These are phyloP conservation scores for Kodamaea ohmeri DNA, from an alignment of 1,139 yeast species.

Conservation along the genomic window DNA sequence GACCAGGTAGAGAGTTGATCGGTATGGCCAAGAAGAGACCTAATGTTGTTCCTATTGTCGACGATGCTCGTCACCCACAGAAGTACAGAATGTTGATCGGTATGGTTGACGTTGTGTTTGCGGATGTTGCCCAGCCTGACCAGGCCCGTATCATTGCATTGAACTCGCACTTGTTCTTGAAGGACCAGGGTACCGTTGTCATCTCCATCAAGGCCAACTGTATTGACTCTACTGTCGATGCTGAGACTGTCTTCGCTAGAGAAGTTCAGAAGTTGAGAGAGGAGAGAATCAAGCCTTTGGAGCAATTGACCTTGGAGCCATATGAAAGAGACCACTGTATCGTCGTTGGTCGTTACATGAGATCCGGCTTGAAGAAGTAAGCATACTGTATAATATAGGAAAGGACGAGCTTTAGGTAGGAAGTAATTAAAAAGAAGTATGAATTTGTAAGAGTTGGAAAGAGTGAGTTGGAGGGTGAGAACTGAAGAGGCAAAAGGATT, in stretches of 20 bases:
- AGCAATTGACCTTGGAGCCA: constrained; percentile 98
- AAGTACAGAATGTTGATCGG: constrained; percentile 98
- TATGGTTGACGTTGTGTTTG: constrained; percentile 98
- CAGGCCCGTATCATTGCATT: constrained; percentile 99
- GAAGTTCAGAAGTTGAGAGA: constrained; percentile 98
- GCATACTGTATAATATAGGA: constrained; percentile 22
- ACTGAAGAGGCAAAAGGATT: neutral
- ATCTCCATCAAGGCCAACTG: constrained; percentile 99
- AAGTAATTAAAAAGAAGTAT: neutral
- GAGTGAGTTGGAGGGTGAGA: too few species aligned
- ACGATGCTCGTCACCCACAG: constrained; percentile 99
- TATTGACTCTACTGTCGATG: constrained; percentile 98
- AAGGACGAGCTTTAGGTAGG: neutral
- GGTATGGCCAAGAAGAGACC: constrained; percentile 99
- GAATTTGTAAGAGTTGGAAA: neutral
- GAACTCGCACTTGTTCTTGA: constrained; percentile 95
- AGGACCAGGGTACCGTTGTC: constrained; percentile 97
- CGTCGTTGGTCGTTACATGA: constrained; percentile 93
- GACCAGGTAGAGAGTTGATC: constrained; percentile 99
- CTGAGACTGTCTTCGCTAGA: constrained; percentile 98
- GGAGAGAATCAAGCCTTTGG: constrained; percentile 97
- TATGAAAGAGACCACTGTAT: constrained; percentile 99
- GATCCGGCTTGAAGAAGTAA: constrained; percentile 73
- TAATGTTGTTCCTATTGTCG: constrained; percentile 95
- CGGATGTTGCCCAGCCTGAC: constrained; percentile 99